These are phyloP conservation scores for Pythium aquatile DNA, from an alignment of 352 stramenopile genomes.

Conservation along the genomic window DNA sequence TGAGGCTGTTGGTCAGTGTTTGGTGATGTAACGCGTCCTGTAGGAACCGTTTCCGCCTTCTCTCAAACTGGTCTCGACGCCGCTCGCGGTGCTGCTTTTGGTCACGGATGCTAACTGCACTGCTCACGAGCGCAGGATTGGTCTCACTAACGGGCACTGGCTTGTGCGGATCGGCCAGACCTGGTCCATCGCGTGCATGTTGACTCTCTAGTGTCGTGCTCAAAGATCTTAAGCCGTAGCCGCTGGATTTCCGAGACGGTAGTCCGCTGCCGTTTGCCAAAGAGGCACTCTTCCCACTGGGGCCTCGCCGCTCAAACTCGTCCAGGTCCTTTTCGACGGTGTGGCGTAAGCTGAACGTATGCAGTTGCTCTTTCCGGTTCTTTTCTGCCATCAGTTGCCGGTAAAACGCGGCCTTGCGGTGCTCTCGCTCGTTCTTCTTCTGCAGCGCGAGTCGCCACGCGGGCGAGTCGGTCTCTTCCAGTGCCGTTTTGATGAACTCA, in stretches of 20 bases:
- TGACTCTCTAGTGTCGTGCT: conserved; percentile 39
- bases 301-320: conserved; percentile 41
- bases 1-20: neutral
- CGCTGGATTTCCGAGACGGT: conserved; percentile 45
- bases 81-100: conserved; percentile 50
- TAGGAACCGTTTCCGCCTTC: conserved; percentile 60
- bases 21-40: conserved; percentile 37
- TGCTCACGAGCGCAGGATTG: conserved; percentile 2
- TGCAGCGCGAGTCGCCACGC: conserved; percentile 59
- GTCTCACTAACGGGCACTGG: conserved; percentile 17
- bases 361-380: conserved; percentile 39
- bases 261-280: conserved; percentile 2
- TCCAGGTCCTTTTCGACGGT: conserved; percentile 51
- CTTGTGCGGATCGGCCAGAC: conserved; percentile 11
- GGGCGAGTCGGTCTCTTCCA: conserved; percentile 68
- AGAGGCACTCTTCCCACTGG: neutral
- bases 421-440: conserved; percentile 61
- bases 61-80: conserved; percentile 48
- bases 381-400: conserved; percentile 48
- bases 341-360: conserved; percentile 52
- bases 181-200: neutral
- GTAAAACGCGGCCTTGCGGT: conserved; percentile 53
- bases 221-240: conserved; percentile 67
- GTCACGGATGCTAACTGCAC: conserved; percentile 37
- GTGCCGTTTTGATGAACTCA: conserved; percentile 66